These are phyloP conservation scores for Rhizopus arrhizus DNA, from an alignment of 371 early-diverging fungal genomes.

Conservation along the genomic window DNA sequence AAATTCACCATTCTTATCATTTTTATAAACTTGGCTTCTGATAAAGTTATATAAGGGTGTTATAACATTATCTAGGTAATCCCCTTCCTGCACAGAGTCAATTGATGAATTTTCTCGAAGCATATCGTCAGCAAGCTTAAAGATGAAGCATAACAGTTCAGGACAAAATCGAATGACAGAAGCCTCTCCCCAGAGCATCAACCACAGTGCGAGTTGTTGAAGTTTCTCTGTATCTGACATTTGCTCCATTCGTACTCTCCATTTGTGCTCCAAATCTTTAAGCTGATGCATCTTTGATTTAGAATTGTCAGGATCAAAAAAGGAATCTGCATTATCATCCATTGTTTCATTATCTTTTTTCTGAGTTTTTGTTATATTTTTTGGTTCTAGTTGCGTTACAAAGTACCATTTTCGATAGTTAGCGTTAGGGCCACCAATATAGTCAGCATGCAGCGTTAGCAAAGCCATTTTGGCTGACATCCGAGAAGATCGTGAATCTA, in stretches of 20 bases:
- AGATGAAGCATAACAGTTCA: conserved; percentile 85
- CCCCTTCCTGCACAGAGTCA: conserved; percentile 63
- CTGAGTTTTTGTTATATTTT: conserved; percentile 28
- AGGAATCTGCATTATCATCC: no score
- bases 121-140: conserved; percentile 70
- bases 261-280: conserved; percentile 61
- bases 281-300: conserved; percentile 45
- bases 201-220: conserved; percentile 78
- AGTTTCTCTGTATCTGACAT: conserved; percentile 71
- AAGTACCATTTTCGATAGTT: conserved; percentile 90
- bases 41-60: conserved; percentile 80
- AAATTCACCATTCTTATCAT: conserved; percentile 72
- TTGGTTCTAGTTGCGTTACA: conserved; percentile 77
- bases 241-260: conserved; percentile 73
- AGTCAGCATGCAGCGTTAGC: conserved; percentile 81
- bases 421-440: conserved; percentile 82
- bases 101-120: conserved; percentile 11
- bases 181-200: conserved; percentile 89
- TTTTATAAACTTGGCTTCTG: conserved; percentile 75
- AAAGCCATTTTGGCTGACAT: conserved; percentile 78
- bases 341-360: no score
- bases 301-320: conserved; percentile 56
- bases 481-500: conserved; percentile 84
- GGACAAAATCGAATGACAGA: conserved; percentile 78
- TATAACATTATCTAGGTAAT: conserved; percentile 69